These are phyloP conservation scores for Annulohypoxylon truncatum DNA, from an alignment of 2,329 filamentous ascomycete genomes.

Conservation along the genomic window DNA sequence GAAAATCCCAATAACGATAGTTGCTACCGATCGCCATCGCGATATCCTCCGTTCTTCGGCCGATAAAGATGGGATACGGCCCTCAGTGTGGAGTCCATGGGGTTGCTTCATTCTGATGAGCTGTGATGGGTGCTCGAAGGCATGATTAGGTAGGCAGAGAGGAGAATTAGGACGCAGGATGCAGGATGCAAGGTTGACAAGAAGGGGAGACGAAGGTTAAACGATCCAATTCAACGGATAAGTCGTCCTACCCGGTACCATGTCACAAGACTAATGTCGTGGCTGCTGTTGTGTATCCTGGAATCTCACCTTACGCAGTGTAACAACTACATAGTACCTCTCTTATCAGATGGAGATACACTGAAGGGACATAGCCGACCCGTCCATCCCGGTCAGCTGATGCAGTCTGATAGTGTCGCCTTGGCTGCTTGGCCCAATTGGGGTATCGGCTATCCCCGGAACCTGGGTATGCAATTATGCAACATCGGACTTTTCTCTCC, in stretches of 20 bases:
- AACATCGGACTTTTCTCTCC: no score
- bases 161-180: neutral
- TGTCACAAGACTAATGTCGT: neutral
- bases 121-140: neutral
- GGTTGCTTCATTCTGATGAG: conserved; percentile 21
- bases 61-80: neutral
- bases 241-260: neutral
- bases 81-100: conserved; percentile 6
- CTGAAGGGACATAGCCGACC: neutral
- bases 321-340: neutral
- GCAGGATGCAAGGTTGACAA: neutral
- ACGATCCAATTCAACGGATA: conserved; percentile 4
- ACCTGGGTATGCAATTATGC: no score
- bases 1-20: conserved; percentile 4
- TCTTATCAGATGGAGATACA: conserved; percentile 8
- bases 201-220: neutral
- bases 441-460: no score
- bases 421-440: no score
- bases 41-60: neutral
- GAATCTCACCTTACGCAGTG: neutral
- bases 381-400: no score
- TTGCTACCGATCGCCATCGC: conserved; percentile 9
- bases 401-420: neutral
- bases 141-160: neutral
- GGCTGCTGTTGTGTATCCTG: neutral